A percentile compares a stretch with the other conserved stretches of the same genome.
Conservation (phyloP, 352 stramenopile genomes). For the Phytophthora kernoviae region DNA sequence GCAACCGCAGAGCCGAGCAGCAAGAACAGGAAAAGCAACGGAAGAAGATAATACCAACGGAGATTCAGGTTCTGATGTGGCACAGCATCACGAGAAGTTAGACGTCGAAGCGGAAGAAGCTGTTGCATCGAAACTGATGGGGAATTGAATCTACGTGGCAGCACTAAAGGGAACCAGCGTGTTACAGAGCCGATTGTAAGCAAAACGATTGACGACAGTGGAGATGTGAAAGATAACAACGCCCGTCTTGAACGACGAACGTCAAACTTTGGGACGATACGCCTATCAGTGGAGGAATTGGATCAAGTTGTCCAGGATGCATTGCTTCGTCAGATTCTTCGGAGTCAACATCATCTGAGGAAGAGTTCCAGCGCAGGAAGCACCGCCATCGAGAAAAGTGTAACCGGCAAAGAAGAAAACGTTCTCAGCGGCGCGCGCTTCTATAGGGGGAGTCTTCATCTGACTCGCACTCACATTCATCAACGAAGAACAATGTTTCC, state of each 20-base stretch:
- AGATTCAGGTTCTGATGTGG: conserved; percentile 13
- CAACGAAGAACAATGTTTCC: too few relatives aligned
- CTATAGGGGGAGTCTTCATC: conserved; percentile 16
- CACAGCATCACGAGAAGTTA: conserved; percentile 15
- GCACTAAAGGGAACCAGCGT: conserved; percentile 7
- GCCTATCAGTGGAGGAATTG: conserved; percentile 25
- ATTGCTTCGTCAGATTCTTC: conserved; percentile 44
- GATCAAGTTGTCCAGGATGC: conserved; percentile 39
- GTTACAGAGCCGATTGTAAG: neutral
- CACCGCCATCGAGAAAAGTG: conserved; percentile 4
- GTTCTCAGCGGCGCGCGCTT: conserved; percentile 6
- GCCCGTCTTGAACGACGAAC: neutral
- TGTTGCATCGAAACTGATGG: conserved; percentile 8
- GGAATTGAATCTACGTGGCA: conserved; percentile 8
- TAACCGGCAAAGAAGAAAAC: conserved; percentile 13
- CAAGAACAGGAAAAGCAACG: conserved; percentile 5
- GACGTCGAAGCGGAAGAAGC: conserved; percentile 4
- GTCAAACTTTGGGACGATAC: conserved; percentile 21
- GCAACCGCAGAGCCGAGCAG: conserved; percentile 1
- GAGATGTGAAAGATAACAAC: neutral
- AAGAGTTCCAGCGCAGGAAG: conserved; percentile 22
- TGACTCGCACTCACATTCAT: conserved; percentile 7
- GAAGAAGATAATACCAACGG: conserved; percentile 5
- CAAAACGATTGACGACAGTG: conserved; percentile 11
- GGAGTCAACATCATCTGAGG: conserved; percentile 33